Percentiles rank a stretch among this genome's conserved stretches.
Evolutionary conservation across 1,284 basidiomycete species (phyloP).

Genomic region (Fomitopsis palustris): DNA sequence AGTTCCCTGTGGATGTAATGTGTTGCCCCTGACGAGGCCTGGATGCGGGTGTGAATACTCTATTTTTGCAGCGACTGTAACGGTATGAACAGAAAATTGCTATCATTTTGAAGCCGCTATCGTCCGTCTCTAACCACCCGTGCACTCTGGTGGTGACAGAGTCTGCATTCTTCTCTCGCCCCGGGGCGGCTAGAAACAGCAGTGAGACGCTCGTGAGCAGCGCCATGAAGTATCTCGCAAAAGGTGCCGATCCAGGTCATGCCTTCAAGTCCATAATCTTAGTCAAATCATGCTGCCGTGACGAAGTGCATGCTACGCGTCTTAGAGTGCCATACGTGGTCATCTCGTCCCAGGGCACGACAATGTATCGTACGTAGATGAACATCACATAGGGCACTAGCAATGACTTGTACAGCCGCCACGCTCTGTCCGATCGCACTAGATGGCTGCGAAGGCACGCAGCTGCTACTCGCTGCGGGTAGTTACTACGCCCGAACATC

Average conservation of each 20-base stretch:
- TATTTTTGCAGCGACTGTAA: not conserved
- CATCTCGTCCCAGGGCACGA: not conserved
- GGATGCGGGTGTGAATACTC: not conserved
- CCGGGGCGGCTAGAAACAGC: not conserved
- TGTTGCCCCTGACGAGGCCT: not conserved
- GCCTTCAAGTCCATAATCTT: not conserved
- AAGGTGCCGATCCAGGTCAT: not conserved
- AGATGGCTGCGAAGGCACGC: not conserved
- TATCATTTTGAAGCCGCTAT: not conserved
- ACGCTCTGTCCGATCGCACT: not conserved
- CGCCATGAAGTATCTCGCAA: not conserved
- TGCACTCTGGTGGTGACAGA: no score
- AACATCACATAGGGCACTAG: no score
- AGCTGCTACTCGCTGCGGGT: not conserved
- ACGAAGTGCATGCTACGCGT: not conserved
- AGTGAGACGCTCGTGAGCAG: not conserved
- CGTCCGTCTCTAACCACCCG: no score
- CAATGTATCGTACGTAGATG: not conserved
- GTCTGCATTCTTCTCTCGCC: no score
- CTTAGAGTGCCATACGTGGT: not conserved
- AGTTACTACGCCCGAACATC: not conserved
- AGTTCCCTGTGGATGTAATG: not conserved
- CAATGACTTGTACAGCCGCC: not conserved
- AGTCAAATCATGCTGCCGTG: not conserved
- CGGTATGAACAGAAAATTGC: not conserved